Evolutionary conservation across 23 red algal species (phyloP), one percentile per base, ranked within the genome.

Genomic region (Gracilaria domingensis): DNA sequence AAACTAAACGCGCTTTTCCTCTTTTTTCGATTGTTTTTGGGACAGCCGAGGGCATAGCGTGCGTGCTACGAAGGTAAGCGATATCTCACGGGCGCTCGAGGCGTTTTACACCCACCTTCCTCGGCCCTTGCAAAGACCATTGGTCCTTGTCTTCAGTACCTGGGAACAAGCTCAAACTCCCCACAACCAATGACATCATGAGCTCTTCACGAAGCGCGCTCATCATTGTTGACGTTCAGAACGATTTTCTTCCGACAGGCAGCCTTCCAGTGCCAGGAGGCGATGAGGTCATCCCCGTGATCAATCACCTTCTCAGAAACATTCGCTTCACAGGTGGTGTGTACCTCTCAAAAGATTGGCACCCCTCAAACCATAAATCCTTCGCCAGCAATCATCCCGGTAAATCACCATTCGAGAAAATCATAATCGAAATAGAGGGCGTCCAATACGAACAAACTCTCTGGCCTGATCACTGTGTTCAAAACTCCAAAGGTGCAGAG

Each of bases 391-490:
- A 88, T 50, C 93, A 95, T 40, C 23, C 36, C 37, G 28, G 34
- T 12, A 55, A 51, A 12, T 26, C 58, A 64, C 89, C 79, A 0
- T 92, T 92, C 33, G 34, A 57, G 16, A 38, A 13, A n/a, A 34
- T 47, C 17, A 37, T 16, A 5, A 37, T 90, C 57, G 20, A 82
- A 53, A 53, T 62, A 12, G 83, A 74, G 2, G 60, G 40, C 53
- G 60, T 24, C 35, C 72, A 77, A 40, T 21, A 88, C 59, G 36
- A 28, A 16, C 93, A 88, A 70, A 75, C 79, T 25, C 81, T 95
- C 38, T 96, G 95, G 95, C 95, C 95, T 12, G 85, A 83, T 48
- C 95, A 96, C 79, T 96, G 95, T 75, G 89, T 96, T 14, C 82
- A 92, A 75, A 50, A 49, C 26, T 88, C 95, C 9, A 21, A 34